Evolutionary conservation across 73 alveolate species (phyloP).

Genomic region (Stentor coeruleus): DNA sequence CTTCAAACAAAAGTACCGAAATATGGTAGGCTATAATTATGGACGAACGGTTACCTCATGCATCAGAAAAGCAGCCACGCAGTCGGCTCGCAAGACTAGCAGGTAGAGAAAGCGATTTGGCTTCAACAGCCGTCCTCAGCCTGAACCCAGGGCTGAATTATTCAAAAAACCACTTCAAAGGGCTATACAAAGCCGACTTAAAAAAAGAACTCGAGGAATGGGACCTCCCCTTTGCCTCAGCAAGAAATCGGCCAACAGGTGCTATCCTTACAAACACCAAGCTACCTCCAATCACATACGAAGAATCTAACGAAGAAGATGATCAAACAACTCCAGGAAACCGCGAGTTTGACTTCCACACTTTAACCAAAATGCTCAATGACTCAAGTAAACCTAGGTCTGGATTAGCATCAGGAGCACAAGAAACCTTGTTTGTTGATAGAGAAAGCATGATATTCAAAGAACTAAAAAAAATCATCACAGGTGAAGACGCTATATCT

Average conservation of each 20-base stretch:
- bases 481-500: conserved; percentile 83
- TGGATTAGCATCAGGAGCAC: conserved; percentile 19
- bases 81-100: conserved; percentile 15
- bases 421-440: conserved; percentile 14
- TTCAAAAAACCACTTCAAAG: conserved; percentile 24
- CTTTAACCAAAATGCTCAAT: conserved; percentile 7
- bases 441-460: conserved; percentile 32
- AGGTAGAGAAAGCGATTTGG: conserved; percentile 22
- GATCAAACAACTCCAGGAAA: not conserved
- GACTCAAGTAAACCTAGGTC: conserved; percentile 2
- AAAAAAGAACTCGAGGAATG: conserved; percentile 27
- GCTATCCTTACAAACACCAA: not conserved
- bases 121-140: conserved; percentile 26
- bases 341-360: conserved; percentile 8
- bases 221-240: conserved; percentile 25
- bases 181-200: conserved; percentile 7
- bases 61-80: conserved; percentile 20
- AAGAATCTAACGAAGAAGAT: conserved; percentile 15
- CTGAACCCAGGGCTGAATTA: not conserved
- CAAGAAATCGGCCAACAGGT: conserved; percentile 9
- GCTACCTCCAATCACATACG: conserved; percentile 8
- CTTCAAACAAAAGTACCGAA: too few relatives aligned
- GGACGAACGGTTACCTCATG: conserved; percentile 23
- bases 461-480: conserved; percentile 48
- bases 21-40: not conserved